These are phyloP conservation scores for Teunomyces panamensis DNA, from an alignment of 805 yeast genomes.

Conservation along the genomic window DNA sequence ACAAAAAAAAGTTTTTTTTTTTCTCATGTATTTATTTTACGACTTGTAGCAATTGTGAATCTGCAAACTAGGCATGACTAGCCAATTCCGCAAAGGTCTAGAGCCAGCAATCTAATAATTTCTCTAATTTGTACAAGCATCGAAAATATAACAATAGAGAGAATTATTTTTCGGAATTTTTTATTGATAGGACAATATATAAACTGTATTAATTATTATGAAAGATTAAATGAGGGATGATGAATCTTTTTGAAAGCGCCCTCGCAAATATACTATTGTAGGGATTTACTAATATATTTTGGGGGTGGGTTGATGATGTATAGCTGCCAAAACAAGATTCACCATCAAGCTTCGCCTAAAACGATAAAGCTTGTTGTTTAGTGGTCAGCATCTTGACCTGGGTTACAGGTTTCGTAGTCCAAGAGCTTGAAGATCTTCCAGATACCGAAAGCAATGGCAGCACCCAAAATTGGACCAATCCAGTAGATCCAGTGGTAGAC, in stretches of 20 bases:
- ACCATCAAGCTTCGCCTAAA: not conserved
- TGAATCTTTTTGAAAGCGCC: not conserved
- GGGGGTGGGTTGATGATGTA: too few species aligned
- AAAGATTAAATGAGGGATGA: not conserved
- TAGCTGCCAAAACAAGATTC: too few species aligned
- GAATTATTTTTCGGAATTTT: not conserved
- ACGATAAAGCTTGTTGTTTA: conserved; percentile 12
- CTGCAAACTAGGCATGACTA: not conserved
- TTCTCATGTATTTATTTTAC: not conserved
- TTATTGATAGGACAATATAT: not conserved
- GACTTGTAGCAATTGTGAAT: not conserved
- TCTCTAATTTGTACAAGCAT: not conserved
- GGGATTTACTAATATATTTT: not conserved
- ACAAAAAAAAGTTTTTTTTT: too few species aligned
- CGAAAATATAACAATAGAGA: not conserved
- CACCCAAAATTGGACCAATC: conserved; percentile 82
- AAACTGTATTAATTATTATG: not conserved
- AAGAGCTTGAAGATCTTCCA: conserved; percentile 65
- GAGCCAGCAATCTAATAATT: not conserved
- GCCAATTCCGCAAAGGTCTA: not conserved
- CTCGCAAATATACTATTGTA: not conserved
- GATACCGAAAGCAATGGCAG: conserved; percentile 60
- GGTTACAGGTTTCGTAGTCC: conserved; percentile 67
- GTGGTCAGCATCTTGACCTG: conserved; percentile 62
- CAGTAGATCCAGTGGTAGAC: conserved; percentile 88